A percentile compares a stretch with the other conserved stretches of the same genome.
These are phyloP conservation scores for Xylariaceae sp. DNA, from an alignment of 2,329 filamentous ascomycete species.

Conservation along the genomic window DNA sequence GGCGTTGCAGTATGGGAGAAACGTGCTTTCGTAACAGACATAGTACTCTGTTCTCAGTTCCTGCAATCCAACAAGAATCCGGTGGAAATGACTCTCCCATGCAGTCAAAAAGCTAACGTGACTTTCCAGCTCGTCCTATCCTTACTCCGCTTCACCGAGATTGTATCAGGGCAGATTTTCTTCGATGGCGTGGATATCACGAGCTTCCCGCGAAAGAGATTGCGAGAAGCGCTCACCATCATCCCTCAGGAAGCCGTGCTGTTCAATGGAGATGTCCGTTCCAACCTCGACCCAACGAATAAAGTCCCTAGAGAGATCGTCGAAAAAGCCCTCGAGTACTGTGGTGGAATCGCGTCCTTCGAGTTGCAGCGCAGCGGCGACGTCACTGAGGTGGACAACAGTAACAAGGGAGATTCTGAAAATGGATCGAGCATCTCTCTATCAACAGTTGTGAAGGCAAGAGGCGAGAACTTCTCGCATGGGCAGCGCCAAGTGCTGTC, in stretches of 20 bases:
- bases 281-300: conserved; percentile 61
- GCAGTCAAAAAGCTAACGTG: conserved; percentile 7
- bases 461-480: conserved; percentile 52
- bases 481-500: conserved; percentile 55
- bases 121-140: conserved; percentile 44
- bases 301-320: conserved; percentile 50
- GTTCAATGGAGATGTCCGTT: conserved; percentile 46
- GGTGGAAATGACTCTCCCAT: neutral
- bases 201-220: conserved; percentile 44
- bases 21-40: neutral
- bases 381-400: conserved; percentile 23
- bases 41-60: no score
- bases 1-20: neutral
- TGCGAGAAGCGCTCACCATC: conserved; percentile 51
- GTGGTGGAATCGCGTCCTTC: conserved; percentile 51
- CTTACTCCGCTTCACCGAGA: conserved; percentile 49
- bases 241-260: conserved; percentile 56
- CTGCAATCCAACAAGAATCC: neutral
- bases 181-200: conserved; percentile 54
- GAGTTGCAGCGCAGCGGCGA: conserved; percentile 25
- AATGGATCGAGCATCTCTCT: conserved; percentile 36
- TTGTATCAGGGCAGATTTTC: conserved; percentile 47
- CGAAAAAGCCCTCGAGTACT: conserved; percentile 55
- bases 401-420: conserved; percentile 16
- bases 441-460: conserved; percentile 45